Percentiles rank a stretch among this genome's conserved stretches.
Evolutionary conservation across 345 rosid species (phyloP).

Genomic region (Syzygium aqueum): DNA sequence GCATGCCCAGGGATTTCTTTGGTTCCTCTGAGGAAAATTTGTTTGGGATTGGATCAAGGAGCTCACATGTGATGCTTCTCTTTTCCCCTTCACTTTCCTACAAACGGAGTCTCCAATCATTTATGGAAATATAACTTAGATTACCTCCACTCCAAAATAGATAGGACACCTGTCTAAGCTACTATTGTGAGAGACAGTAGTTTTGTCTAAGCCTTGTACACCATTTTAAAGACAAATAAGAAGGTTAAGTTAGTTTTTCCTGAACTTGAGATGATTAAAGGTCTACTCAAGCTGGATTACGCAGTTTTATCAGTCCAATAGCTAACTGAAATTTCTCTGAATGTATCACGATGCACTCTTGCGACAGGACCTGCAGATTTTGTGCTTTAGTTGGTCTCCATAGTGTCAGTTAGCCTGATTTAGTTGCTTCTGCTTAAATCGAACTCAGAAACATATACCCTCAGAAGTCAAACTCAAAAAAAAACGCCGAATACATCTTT

Average conservation of each 20-base stretch:
- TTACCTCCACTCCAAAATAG: neutral
- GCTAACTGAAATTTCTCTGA: neutral
- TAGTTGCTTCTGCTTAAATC: neutral
- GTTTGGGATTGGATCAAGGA: neutral
- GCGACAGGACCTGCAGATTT: neutral
- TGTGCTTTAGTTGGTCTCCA: neutral
- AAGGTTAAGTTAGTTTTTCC: neutral
- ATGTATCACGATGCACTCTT: neutral
- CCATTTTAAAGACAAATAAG: neutral
- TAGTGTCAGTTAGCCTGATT: neutral
- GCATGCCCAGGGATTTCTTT: slow-evolving; percentile 5
- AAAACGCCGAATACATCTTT: neutral
- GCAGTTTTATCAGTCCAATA: neutral
- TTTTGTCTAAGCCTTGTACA: neutral
- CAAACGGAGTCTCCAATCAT: neutral
- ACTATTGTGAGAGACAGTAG: neutral
- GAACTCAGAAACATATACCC: neutral
- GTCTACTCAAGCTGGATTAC: neutral
- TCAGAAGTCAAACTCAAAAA: neutral
- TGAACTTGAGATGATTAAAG: neutral
- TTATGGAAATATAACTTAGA: neutral
- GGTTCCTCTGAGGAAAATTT: slow-evolving; percentile 5
- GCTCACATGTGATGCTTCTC: neutral
- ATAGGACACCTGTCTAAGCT: neutral
- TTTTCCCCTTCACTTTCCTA: slow-evolving; percentile 27